Evolutionary conservation across 139 green algal species (phyloP).

Genomic region (Diplosphaera chodatii): DNA sequence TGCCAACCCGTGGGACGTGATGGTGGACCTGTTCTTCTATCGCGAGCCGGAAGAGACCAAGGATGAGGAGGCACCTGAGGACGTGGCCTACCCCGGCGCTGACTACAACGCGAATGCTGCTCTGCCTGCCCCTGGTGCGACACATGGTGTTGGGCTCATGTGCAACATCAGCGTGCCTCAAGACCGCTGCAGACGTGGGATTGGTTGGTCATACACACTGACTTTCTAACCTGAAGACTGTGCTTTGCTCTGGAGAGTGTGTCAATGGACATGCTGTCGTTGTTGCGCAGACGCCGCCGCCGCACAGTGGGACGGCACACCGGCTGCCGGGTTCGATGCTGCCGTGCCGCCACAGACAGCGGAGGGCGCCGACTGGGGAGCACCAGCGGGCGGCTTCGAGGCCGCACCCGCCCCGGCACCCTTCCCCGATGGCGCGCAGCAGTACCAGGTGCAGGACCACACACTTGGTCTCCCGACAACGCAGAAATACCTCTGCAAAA

Average conservation of each 20-base stretch:
- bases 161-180: neutral
- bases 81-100: neutral
- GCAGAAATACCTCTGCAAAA: too few relatives aligned
- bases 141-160: too few relatives aligned
- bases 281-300: conserved; percentile 1
- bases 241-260: too few relatives aligned
- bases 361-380: conserved; percentile 22
- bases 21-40: conserved; percentile 99
- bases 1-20: conserved; percentile 80
- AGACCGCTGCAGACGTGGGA: too few relatives aligned
- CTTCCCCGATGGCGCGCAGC: conserved; percentile 15
- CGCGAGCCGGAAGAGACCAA: conserved; percentile 54
- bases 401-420: conserved; percentile 34
- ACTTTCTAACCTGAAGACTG: too few relatives aligned
- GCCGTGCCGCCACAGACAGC: conserved; percentile 19
- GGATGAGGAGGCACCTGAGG: conserved; percentile 35
- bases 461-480: too few relatives aligned
- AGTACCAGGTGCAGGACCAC: conserved; percentile 16
- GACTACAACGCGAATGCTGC: conserved; percentile 7
- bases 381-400: conserved; percentile 42
- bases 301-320: conserved; percentile 22
- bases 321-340: conserved; percentile 7
- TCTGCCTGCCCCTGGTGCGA: conserved; percentile 15
- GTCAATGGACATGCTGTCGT: neutral
- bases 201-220: too few relatives aligned